Percentiles rank a stretch among this genome's conserved stretches.
Conservation (phyloP, 331 rosid species). For the Phaseolus coccineus region DNA sequence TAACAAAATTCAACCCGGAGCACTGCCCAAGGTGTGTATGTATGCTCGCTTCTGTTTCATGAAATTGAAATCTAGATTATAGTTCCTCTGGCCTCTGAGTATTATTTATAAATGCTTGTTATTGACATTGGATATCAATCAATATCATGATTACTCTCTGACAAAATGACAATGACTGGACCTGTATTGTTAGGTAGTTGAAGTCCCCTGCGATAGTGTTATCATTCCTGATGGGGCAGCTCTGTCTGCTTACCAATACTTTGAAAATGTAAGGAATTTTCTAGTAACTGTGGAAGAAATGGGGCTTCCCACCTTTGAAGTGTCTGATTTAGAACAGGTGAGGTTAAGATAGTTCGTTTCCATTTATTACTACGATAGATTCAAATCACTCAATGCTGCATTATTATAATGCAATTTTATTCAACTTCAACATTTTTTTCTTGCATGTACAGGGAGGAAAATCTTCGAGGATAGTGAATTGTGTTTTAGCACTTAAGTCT, state of each 20-base stretch:
- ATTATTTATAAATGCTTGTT: neutral
- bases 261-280: conserved; percentile 91
- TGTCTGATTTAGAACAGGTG: conserved; percentile 92
- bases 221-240: conserved; percentile 83
- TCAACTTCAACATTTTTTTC: neutral
- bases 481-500: conserved; percentile 82
- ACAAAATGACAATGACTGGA: conserved; percentile 5
- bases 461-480: conserved; percentile 78
- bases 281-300: conserved; percentile 76
- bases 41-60: neutral
- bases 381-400: neutral
- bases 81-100: neutral
- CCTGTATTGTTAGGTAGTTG: conserved; percentile 70
- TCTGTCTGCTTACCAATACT: conserved; percentile 81
- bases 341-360: conserved; percentile 12
- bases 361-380: conserved; percentile 2
- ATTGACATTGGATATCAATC: neutral
- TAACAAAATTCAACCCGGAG: conserved; percentile 85
- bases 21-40: conserved; percentile 71
- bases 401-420: neutral
- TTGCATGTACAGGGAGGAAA: conserved; percentile 77
- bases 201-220: conserved; percentile 72
- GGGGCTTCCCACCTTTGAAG: conserved; percentile 93
- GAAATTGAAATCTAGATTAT: conserved; percentile 2
- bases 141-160: neutral